A percentile compares a stretch with the other conserved stretches of the same genome.
Conservation (phyloP, 768 basidiomycete species). For the Suillus luteus region DNA sequence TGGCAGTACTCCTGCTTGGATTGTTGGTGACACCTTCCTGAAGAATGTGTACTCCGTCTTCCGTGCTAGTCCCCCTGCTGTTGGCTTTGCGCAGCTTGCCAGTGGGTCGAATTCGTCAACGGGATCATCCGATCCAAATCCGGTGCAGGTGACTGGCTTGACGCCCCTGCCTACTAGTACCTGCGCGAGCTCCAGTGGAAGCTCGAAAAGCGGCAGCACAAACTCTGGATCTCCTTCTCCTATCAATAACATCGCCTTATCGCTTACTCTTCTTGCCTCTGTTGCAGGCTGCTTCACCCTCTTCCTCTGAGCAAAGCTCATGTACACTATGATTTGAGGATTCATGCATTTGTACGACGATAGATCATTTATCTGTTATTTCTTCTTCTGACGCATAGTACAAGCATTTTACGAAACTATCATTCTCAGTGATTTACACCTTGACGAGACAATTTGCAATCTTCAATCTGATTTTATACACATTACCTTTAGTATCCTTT, state of each 20-base stretch:
- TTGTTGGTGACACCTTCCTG: constrained; percentile 75
- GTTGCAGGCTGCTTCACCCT: constrained; percentile 8
- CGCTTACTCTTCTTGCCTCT: constrained; percentile 14
- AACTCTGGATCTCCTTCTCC: constrained; percentile 7
- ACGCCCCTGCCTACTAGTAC: constrained; percentile 8
- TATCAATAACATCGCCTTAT: constrained; percentile 14
- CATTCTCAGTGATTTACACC: too few relatives aligned
- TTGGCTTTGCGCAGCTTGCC: constrained; percentile 33
- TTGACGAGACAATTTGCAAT: background rate
- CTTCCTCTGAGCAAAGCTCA: background rate
- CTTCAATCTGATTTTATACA: background rate
- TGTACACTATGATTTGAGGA: background rate
- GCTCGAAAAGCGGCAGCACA: background rate
- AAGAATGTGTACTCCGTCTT: constrained; percentile 37
- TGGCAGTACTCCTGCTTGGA: constrained; percentile 52
- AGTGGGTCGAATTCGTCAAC: constrained; percentile 13
- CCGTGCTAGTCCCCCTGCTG: constrained; percentile 29
- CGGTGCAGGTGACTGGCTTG: background rate
- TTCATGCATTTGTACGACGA: background rate
- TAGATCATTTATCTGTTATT: background rate
- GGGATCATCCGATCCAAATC: background rate
- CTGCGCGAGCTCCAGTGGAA: constrained; percentile 1
- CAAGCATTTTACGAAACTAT: background rate
- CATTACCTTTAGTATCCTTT: too few relatives aligned
- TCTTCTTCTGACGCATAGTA: background rate